Evolutionary conservation across 495 filamentous ascomycete species (phyloP), one percentile per base, ranked within the genome.

Genomic region (Penicillium riverlandense): DNA sequence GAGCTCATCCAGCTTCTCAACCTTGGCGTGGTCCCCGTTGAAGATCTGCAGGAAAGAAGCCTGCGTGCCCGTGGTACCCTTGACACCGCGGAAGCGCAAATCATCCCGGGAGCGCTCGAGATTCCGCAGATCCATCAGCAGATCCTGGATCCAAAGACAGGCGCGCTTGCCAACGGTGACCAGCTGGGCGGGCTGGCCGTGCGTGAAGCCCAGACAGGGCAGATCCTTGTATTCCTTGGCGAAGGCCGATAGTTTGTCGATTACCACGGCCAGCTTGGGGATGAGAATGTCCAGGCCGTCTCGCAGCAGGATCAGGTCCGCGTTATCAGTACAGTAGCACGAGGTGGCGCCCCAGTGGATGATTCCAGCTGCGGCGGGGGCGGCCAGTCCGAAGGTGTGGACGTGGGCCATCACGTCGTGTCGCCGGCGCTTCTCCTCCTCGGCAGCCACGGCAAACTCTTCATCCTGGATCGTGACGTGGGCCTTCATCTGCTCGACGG

Each of bases 41-140:
- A 98, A 98, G 58, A 89, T 85, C 48, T 81, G 66, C 38, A 95
- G 70, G 72, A 92, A 92, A 12, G 84, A 86, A 2, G 88, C 89
- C 56, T 85, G 80, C 27, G 81, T 86, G 44, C 85, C 85, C 7
- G 84, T 88, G 12, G 84, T 88, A 44, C 88, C 86, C 69, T 90
- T 82, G 39, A 76, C 83, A 60, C 89, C 90, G 38, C 92, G 83
- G 71, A 95, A 96, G 40, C 80, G 76, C 35, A 98, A 78, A 38
- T 83, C 80, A 15, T 79, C 70, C 38, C 83, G 80, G 7, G 80
- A 87, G 30, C 77, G 71, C 62, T 91, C 86, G 30, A 97, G 76
- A 63, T 88, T 84, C 47, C 82, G 72, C 34, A 98, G 75, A 45
- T 97, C 92, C 71, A 91, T 83, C 51, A 92, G 69, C 11, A 97